phyloP scores from a whole-genome alignment of 2,329 filamentous ascomycete species.

The Ophiocordyceps camponoti-floridani region DNA sequence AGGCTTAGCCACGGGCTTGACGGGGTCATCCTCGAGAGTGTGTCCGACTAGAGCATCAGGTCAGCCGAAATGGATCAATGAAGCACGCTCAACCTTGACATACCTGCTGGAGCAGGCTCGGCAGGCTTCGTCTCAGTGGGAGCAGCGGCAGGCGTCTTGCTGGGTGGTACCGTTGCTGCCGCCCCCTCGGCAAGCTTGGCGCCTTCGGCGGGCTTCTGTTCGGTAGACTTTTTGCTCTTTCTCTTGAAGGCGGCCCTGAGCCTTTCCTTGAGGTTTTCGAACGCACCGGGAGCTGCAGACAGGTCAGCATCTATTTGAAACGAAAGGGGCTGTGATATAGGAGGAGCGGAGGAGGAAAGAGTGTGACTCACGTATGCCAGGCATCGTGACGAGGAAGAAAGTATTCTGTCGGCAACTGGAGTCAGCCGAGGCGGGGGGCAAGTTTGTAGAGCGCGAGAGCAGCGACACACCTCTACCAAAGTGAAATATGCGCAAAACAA shows the following conservation, averaged over 20 bases:
- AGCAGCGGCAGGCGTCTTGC: conserved; percentile 10
- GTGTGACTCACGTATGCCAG: conserved; percentile 30
- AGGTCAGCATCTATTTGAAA: background rate
- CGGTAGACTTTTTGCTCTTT: conserved; percentile 19
- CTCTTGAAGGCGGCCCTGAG: conserved; percentile 34
- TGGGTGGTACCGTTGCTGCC: conserved; percentile 10
- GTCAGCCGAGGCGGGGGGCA: background rate
- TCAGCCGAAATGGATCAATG: background rate
- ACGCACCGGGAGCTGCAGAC: conserved; percentile 24
- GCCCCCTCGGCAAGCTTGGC: conserved; percentile 7
- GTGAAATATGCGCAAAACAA: background rate
- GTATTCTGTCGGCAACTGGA: background rate
- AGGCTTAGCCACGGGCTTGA: conserved; percentile 11
- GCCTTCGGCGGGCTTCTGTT: conserved; percentile 9
- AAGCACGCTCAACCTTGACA: conserved; percentile 3
- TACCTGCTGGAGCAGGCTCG: conserved; percentile 13
- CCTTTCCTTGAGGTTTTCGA: conserved; percentile 38
- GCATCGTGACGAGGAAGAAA: conserved; percentile 19
- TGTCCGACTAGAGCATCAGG: conserved; percentile 6
- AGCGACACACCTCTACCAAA: conserved; percentile 1
- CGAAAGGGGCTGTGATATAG: background rate
- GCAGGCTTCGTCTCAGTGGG: conserved; percentile 17
- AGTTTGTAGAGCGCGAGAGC: too few species aligned
- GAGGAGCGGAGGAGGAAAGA: conserved; percentile 1
- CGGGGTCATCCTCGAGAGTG: conserved; percentile 9